phyloP scores from a whole-genome alignment of 2,329 filamentous ascomycete species.

The Pseudocercospora fijiensis region DNA sequence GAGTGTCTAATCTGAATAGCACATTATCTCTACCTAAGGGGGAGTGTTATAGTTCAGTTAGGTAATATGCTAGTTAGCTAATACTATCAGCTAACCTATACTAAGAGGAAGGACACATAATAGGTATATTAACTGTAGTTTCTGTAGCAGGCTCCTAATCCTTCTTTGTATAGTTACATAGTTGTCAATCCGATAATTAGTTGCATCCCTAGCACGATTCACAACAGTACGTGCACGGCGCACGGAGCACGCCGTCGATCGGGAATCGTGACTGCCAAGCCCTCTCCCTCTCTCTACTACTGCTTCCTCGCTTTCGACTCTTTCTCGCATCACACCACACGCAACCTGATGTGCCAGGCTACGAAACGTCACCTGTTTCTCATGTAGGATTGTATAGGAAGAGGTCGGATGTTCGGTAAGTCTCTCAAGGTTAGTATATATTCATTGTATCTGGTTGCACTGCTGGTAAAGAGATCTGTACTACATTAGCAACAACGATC shows the following conservation, averaged over 20 bases:
- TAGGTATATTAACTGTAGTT: no score
- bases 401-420: neutral
- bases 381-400: neutral
- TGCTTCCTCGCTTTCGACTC: neutral
- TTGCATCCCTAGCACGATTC: no score
- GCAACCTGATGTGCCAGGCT: neutral
- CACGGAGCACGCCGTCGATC: neutral
- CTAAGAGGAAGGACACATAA: no score
- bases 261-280: neutral
- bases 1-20: no score
- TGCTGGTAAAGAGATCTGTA: neutral
- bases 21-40: no score
- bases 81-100: no score
- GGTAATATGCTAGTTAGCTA: no score
- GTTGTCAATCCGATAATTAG: no score
- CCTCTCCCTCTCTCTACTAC: neutral
- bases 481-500: neutral
- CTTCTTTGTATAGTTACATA: no score
- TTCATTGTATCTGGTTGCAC: neutral
- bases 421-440: constrained; percentile 7
- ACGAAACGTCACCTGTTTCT: neutral
- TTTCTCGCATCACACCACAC: constrained; percentile 6
- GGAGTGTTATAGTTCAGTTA: no score
- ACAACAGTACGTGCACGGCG: no score
- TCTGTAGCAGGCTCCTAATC: no score